A percentile compares a stretch with the other conserved stretches of the same genome.
phyloP scores from a whole-genome alignment of 176 grass and related monocot species.

The Dactylis glomerata region DNA sequence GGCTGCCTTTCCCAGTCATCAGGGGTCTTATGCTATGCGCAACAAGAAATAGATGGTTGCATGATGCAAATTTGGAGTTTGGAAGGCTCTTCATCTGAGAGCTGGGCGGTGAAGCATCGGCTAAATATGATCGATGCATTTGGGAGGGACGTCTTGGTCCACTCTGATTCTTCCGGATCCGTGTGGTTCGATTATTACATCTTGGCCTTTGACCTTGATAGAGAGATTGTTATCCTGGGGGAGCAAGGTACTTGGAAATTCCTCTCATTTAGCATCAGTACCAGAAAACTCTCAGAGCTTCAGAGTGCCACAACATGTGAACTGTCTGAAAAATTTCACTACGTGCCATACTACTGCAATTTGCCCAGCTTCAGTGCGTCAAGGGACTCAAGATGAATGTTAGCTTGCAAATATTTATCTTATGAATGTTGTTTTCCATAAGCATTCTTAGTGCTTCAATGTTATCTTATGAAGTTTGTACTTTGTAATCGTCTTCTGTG shows the following conservation, averaged over 20 bases:
- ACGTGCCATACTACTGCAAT: not conserved
- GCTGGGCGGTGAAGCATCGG: conserved; percentile 17
- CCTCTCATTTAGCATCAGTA: conserved; percentile 19
- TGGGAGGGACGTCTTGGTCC: not conserved
- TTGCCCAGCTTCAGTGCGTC: not conserved
- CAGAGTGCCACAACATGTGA: not conserved
- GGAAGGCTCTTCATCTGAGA: not conserved
- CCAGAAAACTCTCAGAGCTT: not conserved
- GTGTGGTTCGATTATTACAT: not conserved
- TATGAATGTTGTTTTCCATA: not conserved
- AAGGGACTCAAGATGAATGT: not conserved
- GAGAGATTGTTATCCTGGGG: not conserved
- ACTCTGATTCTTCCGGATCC: not conserved
- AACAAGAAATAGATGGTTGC: not conserved
- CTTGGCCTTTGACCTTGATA: conserved; percentile 17
- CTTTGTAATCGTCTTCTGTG: not conserved
- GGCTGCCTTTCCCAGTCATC: not conserved
- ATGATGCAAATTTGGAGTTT: conserved; percentile 26
- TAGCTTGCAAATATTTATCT: not conserved
- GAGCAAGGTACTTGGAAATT: not conserved
- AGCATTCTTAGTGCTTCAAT: not conserved
- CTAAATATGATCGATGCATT: conserved; percentile 14
- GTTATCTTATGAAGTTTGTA: not conserved
- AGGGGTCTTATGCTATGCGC: conserved; percentile 21
- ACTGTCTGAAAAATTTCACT: not conserved